phyloP scores from a whole-genome alignment of 331 rosid genomes.

The Ulmus americana region DNA sequence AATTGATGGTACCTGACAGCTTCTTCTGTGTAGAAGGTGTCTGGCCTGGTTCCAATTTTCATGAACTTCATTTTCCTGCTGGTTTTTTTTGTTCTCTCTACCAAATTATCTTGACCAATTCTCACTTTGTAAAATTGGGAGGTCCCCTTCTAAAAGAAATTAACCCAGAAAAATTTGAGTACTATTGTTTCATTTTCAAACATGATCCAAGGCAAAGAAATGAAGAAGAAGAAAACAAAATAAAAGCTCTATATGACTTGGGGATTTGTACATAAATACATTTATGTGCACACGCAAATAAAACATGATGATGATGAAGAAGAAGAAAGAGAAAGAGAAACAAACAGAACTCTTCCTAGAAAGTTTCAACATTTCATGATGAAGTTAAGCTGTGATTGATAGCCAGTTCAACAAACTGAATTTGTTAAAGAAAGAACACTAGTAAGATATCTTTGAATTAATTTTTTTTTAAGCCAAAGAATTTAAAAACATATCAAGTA shows the following conservation, averaged over 20 bases:
- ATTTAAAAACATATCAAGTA: no score
- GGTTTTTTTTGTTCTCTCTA: not conserved
- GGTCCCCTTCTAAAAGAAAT: slow-evolving; percentile 9
- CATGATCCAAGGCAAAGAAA: not conserved
- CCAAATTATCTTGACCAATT: slow-evolving; percentile 20
- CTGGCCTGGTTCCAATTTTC: slow-evolving; percentile 94
- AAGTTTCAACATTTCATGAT: not conserved
- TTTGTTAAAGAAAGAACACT: not conserved
- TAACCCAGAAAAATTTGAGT: slow-evolving; percentile 16
- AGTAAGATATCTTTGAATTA: not conserved
- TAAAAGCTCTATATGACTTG: not conserved
- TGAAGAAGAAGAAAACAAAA: not conserved
- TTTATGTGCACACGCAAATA: not conserved
- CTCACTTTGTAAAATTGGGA: slow-evolving; percentile 26
- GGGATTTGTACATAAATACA: slow-evolving; percentile 3
- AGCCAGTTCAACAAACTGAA: not conserved
- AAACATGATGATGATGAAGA: not conserved
- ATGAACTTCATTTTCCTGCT: slow-evolving; percentile 77
- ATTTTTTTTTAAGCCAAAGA: no score
- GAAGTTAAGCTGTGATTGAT: not conserved
- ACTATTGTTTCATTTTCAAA: not conserved
- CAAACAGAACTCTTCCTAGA: not conserved
- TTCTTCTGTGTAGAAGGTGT: slow-evolving; percentile 80
- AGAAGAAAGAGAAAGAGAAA: not conserved
- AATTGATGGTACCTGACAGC: slow-evolving; percentile 62